A percentile compares a stretch with the other conserved stretches of the same genome.
phyloP scores from a whole-genome alignment of 495 filamentous ascomycete species.

The Penicillium lividum region DNA sequence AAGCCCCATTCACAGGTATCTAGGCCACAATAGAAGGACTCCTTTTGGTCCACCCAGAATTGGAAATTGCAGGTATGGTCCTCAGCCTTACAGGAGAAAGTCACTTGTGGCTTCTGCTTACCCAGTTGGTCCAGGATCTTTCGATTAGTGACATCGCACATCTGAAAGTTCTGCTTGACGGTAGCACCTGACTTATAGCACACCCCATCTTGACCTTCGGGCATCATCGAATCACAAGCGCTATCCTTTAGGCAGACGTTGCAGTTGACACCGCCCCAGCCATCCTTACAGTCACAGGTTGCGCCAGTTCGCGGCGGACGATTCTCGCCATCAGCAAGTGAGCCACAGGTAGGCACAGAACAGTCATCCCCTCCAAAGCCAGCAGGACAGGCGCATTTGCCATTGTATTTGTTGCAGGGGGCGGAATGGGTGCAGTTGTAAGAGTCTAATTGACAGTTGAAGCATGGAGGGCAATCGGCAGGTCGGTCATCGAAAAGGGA shows the following conservation, averaged over 20 bases:
- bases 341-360: constrained; percentile 81
- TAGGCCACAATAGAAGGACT: constrained; percentile 95
- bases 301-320: constrained; percentile 67
- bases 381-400: constrained; percentile 86
- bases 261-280: constrained; percentile 98
- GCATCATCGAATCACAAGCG: constrained; percentile 84
- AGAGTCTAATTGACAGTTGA: constrained; percentile 94
- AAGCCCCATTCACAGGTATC: constrained; percentile 74
- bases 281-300: constrained; percentile 83
- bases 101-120: constrained; percentile 82
- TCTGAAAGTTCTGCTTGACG: constrained; percentile 92
- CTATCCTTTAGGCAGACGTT: constrained; percentile 86
- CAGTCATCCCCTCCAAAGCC: constrained; percentile 96
- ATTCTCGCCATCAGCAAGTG: constrained; percentile 76
- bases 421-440: constrained; percentile 90
- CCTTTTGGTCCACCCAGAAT: constrained; percentile 91
- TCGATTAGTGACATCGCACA: constrained; percentile 94
- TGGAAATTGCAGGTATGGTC: constrained; percentile 84
- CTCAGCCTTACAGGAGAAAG: constrained; percentile 84
- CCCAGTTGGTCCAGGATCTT: constrained; percentile 89
- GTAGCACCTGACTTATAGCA: constrained; percentile 91
- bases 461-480: constrained; percentile 67
- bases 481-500: constrained; percentile 59
- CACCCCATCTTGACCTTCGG: constrained; percentile 72
- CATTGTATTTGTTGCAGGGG: constrained; percentile 79